These are phyloP conservation scores for Mycena capillaripes DNA, from an alignment of 768 basidiomycete species.

Conservation along the genomic window DNA sequence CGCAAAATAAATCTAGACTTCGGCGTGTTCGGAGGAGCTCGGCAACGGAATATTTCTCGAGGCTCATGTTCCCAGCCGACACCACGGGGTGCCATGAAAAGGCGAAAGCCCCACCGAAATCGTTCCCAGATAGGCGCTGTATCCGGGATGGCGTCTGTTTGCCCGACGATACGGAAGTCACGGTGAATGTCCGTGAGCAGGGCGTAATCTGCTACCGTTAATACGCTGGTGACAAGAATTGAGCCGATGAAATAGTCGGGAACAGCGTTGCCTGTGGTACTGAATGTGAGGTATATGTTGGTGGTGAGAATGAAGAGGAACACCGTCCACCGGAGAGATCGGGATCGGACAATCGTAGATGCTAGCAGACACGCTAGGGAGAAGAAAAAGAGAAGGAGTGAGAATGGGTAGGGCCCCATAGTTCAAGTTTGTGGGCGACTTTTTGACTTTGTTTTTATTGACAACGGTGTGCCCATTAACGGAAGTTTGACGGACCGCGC, in stretches of 20 bases:
- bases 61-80: constrained; percentile 20
- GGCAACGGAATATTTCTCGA: not conserved
- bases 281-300: constrained; percentile 2
- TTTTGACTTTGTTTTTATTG: too few relatives aligned
- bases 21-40: not conserved
- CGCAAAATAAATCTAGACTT: not conserved
- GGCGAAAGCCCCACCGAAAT: constrained; percentile 3
- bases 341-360: constrained; percentile 1
- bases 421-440: not conserved
- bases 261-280: constrained; percentile 1
- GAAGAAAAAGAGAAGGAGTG: not conserved
- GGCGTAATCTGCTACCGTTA: not conserved
- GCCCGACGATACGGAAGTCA: constrained; percentile 1
- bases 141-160: not conserved
- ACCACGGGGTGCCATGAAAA: constrained; percentile 11
- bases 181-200: constrained; percentile 7
- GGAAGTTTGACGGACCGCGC: too few relatives aligned
- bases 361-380: not conserved
- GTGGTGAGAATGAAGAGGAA: constrained; percentile 2
- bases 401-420: not conserved
- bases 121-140: not conserved
- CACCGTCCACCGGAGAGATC: not conserved
- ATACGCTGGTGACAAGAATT: not conserved
- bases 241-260: constrained; percentile 17
- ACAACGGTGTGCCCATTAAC: too few relatives aligned